These are phyloP conservation scores for Chrysosporium keratinophilum DNA, from an alignment of 2,329 filamentous ascomycete genomes.

Conservation along the genomic window DNA sequence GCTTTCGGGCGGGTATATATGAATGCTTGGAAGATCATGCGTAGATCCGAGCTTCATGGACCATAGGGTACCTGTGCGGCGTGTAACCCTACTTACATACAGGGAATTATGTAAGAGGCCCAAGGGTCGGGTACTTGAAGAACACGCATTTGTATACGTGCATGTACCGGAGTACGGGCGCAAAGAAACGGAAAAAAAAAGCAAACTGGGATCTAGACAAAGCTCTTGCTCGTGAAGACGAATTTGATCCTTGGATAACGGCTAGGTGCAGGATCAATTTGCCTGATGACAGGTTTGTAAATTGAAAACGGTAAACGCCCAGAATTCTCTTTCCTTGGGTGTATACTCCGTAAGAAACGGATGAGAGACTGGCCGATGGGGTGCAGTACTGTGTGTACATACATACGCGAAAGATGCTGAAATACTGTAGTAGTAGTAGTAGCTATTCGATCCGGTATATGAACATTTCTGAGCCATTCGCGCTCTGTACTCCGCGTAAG, in stretches of 20 bases:
- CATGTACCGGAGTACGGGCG: not conserved
- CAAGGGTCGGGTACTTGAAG: not conserved
- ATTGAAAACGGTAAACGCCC: too few relatives aligned
- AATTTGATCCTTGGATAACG: not conserved
- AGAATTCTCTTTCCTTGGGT: too few relatives aligned
- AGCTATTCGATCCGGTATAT: not conserved
- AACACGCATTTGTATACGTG: not conserved
- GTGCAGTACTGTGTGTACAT: too few relatives aligned
- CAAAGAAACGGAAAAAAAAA: not conserved
- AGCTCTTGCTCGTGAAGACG: not conserved
- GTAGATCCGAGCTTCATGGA: too few relatives aligned
- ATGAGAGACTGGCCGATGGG: too few relatives aligned
- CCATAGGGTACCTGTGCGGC: too few relatives aligned
- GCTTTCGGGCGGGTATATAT: too few relatives aligned
- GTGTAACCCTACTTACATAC: not conserved
- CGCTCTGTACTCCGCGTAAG: not conserved
- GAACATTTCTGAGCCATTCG: not conserved
- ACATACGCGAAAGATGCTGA: too few relatives aligned
- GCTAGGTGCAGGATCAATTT: too few relatives aligned
- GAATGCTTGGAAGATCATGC: too few relatives aligned
- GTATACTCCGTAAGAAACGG: too few relatives aligned
- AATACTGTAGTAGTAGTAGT: not conserved
- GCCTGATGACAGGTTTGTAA: too few relatives aligned
- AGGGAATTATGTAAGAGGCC: not conserved
- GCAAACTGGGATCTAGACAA: not conserved